A percentile compares a stretch with the other conserved stretches of the same genome.
These are phyloP conservation scores for Gypsophila paniculata DNA, from an alignment of 179 eudicot species.

Conservation along the genomic window DNA sequence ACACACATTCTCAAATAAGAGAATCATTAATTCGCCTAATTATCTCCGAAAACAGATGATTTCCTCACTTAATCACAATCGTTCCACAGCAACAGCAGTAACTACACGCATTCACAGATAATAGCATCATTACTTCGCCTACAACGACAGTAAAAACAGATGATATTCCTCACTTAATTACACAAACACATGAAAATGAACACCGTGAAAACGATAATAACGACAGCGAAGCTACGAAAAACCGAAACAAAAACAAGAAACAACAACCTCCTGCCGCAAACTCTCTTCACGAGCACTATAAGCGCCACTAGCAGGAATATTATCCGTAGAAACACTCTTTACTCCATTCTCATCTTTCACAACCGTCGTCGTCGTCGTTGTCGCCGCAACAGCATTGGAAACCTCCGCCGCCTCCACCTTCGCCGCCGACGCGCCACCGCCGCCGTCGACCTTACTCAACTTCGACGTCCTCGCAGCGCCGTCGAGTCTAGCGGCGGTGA, in stretches of 20 bases:
- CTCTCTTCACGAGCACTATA: conserved; percentile 89
- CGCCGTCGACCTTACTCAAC: conserved; percentile 35
- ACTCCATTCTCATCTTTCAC: conserved; percentile 60
- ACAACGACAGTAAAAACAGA: background rate
- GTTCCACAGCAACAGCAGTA: too few relatives aligned
- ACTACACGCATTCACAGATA: background rate
- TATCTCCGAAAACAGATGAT: background rate
- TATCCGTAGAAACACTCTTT: conserved; percentile 75
- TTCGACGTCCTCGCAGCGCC: conserved; percentile 39
- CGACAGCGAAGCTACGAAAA: too few relatives aligned
- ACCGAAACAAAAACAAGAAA: background rate
- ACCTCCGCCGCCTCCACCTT: conserved; percentile 51
- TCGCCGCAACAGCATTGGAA: conserved; percentile 24
- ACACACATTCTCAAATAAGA: background rate
- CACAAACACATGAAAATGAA: too few relatives aligned
- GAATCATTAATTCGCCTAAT: background rate
- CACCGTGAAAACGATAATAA: background rate
- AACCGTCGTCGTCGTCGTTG: conserved; percentile 11
- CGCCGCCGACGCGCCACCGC: conserved; percentile 35
- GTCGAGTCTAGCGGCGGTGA: conserved; percentile 74
- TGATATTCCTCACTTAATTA: background rate
- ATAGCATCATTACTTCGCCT: background rate
- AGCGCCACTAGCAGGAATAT: conserved; percentile 88
- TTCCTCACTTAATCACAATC: background rate
- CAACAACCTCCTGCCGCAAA: conserved; percentile 71